Percentiles rank a stretch among this genome's conserved stretches.
Evolutionary conservation across 805 yeast species (phyloP).

Genomic region (Yarrowia porcina): DNA sequence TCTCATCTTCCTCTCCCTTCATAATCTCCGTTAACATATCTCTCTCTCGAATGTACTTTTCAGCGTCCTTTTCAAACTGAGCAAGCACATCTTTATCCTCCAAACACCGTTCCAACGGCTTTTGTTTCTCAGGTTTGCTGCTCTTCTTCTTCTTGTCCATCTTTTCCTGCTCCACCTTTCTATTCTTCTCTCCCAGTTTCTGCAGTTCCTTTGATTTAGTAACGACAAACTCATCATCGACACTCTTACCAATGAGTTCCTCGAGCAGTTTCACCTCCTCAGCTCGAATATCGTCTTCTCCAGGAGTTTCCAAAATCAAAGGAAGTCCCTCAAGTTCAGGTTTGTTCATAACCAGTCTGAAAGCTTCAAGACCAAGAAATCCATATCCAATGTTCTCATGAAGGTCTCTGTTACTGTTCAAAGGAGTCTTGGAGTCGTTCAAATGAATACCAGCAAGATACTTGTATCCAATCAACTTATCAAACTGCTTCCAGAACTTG

Average conservation of each 20-base stretch:
- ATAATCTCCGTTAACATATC: slow-evolving; percentile 5
- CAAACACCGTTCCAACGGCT: slow-evolving; percentile 14
- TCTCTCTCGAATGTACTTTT: not conserved
- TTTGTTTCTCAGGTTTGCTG: slow-evolving; percentile 28
- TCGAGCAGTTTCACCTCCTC: slow-evolving; percentile 76
- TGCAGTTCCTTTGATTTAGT: slow-evolving; percentile 51
- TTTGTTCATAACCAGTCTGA: slow-evolving; percentile 72
- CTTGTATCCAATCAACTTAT: slow-evolving; percentile 65
- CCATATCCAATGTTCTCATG: slow-evolving; percentile 91
- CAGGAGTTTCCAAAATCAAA: slow-evolving; percentile 82
- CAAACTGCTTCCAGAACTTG: slow-evolving; percentile 74
- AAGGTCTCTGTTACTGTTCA: slow-evolving; percentile 83
- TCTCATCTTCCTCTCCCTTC: slow-evolving; percentile 15
- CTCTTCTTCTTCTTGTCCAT: slow-evolving; percentile 53
- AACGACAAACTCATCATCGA: slow-evolving; percentile 54
- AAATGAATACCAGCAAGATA: slow-evolving; percentile 79
- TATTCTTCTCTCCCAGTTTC: slow-evolving; percentile 60
- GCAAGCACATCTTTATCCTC: not conserved
- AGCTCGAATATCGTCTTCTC: slow-evolving; percentile 52
- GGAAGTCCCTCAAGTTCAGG: slow-evolving; percentile 64
- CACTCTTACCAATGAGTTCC: slow-evolving; percentile 63
- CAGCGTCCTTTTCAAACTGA: slow-evolving; percentile 5
- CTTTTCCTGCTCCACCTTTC: slow-evolving; percentile 66
- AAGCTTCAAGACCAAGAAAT: slow-evolving; percentile 80
- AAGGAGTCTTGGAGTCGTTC: slow-evolving; percentile 93